A percentile compares a stretch with the other conserved stretches of the same genome.
These are phyloP conservation scores for Stemphylium beticola DNA, from an alignment of 2,329 filamentous ascomycete genomes.

Conservation along the genomic window DNA sequence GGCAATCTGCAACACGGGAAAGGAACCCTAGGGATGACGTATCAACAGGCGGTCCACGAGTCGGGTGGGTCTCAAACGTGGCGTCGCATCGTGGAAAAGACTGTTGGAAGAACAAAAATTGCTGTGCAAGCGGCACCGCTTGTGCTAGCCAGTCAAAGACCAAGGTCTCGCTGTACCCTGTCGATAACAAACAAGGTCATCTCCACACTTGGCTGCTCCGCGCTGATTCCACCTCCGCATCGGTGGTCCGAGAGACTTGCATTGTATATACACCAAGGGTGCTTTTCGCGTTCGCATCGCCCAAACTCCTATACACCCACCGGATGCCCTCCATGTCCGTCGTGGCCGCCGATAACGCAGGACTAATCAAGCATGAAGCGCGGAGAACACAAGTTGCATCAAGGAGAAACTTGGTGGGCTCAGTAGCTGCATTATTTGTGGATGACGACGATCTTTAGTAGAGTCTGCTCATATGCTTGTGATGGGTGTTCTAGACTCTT, in stretches of 20 bases:
- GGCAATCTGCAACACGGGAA: conserved; percentile 45
- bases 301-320: background rate
- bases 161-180: conserved; percentile 20
- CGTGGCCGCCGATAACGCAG: conserved; percentile 15
- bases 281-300: background rate
- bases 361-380: conserved; percentile 20
- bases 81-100: conserved; percentile 37
- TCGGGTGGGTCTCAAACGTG: conserved; percentile 47
- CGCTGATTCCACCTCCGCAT: conserved; percentile 4
- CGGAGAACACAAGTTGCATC: conserved; percentile 23
- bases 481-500: conserved; percentile 44
- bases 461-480: conserved; percentile 15
- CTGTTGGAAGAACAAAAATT: conserved; percentile 28
- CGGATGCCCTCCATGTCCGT: background rate
- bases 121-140: conserved; percentile 33
- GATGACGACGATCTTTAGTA: conserved; percentile 33
- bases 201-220: conserved; percentile 21
- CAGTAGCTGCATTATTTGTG: conserved; percentile 24
- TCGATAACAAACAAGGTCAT: conserved; percentile 14
- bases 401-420: conserved; percentile 16
- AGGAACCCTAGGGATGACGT: conserved; percentile 44
- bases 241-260: conserved; percentile 8
- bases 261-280: background rate
- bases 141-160: conserved; percentile 13
- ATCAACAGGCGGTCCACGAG: conserved; percentile 41